phyloP scores from a whole-genome alignment of 352 stramenopile genomes.

The Phytophthora europaea region DNA sequence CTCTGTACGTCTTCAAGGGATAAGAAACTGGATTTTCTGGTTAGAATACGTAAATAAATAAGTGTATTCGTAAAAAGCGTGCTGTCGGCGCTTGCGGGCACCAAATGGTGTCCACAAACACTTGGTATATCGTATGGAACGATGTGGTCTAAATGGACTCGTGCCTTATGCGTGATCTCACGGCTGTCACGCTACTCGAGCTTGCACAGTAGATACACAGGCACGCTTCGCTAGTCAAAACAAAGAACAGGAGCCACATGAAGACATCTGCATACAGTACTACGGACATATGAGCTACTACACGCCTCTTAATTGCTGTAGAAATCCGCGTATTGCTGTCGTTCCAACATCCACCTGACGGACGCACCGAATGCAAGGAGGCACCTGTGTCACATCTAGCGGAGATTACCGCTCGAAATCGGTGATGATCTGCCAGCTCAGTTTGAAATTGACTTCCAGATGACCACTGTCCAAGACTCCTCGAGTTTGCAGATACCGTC shows the following conservation, averaged over 20 bases:
- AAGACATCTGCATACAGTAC: background rate
- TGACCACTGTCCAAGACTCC: slow-evolving; percentile 9
- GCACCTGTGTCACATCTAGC: background rate
- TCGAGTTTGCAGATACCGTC: background rate
- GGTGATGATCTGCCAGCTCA: slow-evolving; percentile 14
- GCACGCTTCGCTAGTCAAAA: background rate
- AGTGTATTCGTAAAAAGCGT: background rate
- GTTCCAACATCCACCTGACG: background rate
- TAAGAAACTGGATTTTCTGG: background rate
- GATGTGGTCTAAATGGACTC: background rate
- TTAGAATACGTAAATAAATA: background rate
- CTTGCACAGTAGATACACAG: background rate
- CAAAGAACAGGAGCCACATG: background rate
- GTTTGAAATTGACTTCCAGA: slow-evolving; percentile 15
- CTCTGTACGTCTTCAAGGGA: background rate
- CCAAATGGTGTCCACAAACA: slow-evolving; percentile 2
- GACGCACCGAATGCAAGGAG: background rate
- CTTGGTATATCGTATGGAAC: background rate
- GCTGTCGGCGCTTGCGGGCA: slow-evolving; percentile 1
- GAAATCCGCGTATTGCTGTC: background rate
- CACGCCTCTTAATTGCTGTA: background rate
- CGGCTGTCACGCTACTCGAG: background rate
- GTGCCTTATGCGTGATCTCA: background rate
- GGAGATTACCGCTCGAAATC: background rate
- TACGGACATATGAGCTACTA: background rate